Conservation (phyloP, 352 stramenopile genomes). For the Phytophthora aleatoria region DNA sequence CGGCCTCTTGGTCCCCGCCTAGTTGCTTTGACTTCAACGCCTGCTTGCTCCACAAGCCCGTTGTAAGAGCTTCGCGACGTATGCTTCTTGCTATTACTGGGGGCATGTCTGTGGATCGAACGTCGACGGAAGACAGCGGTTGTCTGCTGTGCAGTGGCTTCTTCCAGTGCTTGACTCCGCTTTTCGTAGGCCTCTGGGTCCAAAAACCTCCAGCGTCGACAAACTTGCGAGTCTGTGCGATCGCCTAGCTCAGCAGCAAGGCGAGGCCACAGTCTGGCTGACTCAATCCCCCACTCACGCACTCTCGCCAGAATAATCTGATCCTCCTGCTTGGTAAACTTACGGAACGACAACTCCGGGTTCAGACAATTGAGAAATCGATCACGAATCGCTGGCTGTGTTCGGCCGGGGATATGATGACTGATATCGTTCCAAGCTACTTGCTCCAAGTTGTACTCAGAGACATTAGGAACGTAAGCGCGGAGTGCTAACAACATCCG, state of each 20-base stretch:
- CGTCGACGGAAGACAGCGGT: conserved; percentile 57
- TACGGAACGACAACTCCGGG: conserved; percentile 60
- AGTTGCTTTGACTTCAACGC: conserved; percentile 1
- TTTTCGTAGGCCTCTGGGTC: conserved; percentile 44
- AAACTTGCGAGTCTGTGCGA: conserved; percentile 56
- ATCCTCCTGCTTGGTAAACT: conserved; percentile 66
- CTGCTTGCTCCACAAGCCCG: conserved; percentile 12
- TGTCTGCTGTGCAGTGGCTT: conserved; percentile 30
- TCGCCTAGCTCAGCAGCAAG: conserved; percentile 51
- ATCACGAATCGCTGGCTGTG: conserved; percentile 59
- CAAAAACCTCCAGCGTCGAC: conserved; percentile 46
- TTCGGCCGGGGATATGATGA: conserved; percentile 62
- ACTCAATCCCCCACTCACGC: conserved; percentile 43
- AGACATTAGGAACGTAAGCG: conserved; percentile 47
- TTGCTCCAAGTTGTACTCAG: conserved; percentile 50
- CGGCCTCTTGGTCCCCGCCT: neutral
- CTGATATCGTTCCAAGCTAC: conserved; percentile 70
- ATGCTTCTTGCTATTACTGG: conserved; percentile 16
- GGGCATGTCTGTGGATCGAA: conserved; percentile 34
- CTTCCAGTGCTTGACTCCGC: conserved; percentile 29
- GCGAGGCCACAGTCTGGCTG: conserved; percentile 44
- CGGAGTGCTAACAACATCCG: conserved; percentile 64
- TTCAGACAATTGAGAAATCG: conserved; percentile 76
- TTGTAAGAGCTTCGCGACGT: conserved; percentile 50
- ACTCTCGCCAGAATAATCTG: conserved; percentile 42